Evolutionary conservation across 225 moss, liverwort and hornwort species (phyloP).

Genomic region (Lunularia cruciata): DNA sequence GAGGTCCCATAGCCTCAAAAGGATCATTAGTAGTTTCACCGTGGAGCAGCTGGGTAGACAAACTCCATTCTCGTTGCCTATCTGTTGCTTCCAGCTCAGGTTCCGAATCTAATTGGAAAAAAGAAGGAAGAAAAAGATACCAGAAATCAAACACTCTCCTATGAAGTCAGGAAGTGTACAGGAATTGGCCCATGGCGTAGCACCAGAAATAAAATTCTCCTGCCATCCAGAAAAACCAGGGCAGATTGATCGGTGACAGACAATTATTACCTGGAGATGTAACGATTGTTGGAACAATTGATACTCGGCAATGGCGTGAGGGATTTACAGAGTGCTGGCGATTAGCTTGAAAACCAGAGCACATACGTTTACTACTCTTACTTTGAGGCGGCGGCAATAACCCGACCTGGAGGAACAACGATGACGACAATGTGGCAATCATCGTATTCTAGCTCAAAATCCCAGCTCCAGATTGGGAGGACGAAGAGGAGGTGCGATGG

Average conservation of each 20-base stretch:
- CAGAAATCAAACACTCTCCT: background rate
- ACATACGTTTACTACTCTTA: background rate
- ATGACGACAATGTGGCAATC: background rate
- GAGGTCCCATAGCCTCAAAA: constrained; percentile 66
- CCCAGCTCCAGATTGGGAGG: too few species aligned
- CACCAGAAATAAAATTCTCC: background rate
- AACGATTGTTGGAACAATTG: background rate
- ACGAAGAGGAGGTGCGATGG: too few species aligned
- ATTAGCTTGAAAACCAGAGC: background rate
- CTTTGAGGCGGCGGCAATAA: background rate
- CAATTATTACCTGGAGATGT: constrained; percentile 2
- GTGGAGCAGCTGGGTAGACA: constrained; percentile 86
- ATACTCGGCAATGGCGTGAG: background rate
- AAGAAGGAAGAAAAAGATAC: background rate
- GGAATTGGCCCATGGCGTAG: background rate
- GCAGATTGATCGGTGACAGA: background rate
- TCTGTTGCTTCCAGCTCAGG: background rate
- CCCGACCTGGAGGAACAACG: background rate
- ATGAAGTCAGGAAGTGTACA: background rate
- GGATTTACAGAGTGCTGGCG: background rate
- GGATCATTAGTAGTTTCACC: constrained; percentile 57
- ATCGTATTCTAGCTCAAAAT: too few species aligned
- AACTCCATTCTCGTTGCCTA: constrained; percentile 46
- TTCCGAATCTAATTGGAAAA: constrained; percentile 21
- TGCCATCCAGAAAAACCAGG: background rate